Base-by-base conservation (phyloP, 768 basidiomycete species). In the Rhodotorula diobovata region DNA sequence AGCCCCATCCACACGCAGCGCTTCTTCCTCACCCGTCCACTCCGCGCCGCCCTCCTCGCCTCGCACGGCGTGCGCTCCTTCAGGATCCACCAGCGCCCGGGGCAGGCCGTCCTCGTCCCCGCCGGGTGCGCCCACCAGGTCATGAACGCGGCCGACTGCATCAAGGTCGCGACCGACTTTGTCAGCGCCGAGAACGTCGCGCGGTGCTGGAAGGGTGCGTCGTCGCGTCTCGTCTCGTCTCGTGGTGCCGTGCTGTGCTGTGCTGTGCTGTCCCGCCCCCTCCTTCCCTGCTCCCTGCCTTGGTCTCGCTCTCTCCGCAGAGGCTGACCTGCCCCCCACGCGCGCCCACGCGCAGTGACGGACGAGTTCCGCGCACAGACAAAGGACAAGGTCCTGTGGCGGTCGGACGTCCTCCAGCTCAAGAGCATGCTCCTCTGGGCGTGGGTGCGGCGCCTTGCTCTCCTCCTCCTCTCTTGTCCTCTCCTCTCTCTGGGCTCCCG, bases 101-200 rank as follows among this genome's bases (percentile, higher is more conserved):
- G 93, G 30, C 90, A 98, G 78, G 94, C 92, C 0, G 88, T 98
- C 21, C 93, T 96, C 80, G 92, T 98, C 71, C 94, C 94, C 23
- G 94, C 94, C 8, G 94, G 92, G 50, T 82, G 79, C 66, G 80
- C 80, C 0, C 76, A 75, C 30, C 76, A 95, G 87, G 93, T 96
- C 16, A 89, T 90, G 76, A 96, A 97, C 79, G 81, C 93, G 61
- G 85, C 91, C n/a, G 93, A 96, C 80, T 94, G 91, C 77, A 88
- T 97, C 82, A 97, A 97, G 82, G 91, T 96, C 62, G 93, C 94
- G 39, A 85, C 89, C 77, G 94, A 97, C 81, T 97, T 93, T 80
- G 92, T 96, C 74, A 91, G 89, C 83, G 89, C 93, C 54, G 91
- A 96, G 82, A 96, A 95, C 79, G 88, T 97, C 50, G 83, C 82